Evolutionary conservation across 2,329 filamentous ascomycete species (phyloP).

Genomic region (Colletotrichum phormii): DNA sequence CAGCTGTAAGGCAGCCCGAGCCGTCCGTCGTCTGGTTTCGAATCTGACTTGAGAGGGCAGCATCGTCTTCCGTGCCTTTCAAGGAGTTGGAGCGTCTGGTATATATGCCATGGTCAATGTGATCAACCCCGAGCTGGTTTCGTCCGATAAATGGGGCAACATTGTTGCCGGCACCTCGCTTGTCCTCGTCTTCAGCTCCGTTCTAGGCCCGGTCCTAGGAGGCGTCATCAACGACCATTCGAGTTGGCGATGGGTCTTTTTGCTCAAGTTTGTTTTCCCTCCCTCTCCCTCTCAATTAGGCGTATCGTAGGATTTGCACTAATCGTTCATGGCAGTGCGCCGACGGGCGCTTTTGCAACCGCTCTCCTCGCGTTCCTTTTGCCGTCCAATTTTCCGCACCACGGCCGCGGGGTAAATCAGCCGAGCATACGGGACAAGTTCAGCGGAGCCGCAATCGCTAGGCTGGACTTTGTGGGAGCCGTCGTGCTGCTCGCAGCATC

Average conservation of each 20-base stretch:
- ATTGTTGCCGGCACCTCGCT: slow-evolving; percentile 49
- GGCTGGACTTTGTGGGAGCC: slow-evolving; percentile 40
- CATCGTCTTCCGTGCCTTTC: slow-evolving; percentile 51
- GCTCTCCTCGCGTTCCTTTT: slow-evolving; percentile 41
- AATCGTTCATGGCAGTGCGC: slow-evolving; percentile 41
- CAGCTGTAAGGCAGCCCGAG: slow-evolving; percentile 41
- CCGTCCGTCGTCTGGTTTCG: not conserved
- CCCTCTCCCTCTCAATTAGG: not conserved
- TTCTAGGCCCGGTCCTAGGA: slow-evolving; percentile 56
- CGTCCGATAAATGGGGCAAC: slow-evolving; percentile 45
- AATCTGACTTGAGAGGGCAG: slow-evolving; percentile 28
- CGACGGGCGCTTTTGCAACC: slow-evolving; percentile 43
- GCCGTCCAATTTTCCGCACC: slow-evolving; percentile 44
- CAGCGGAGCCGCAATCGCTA: slow-evolving; percentile 23
- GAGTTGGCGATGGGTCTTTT: slow-evolving; percentile 60
- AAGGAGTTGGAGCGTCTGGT: slow-evolving; percentile 60
- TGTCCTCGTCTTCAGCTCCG: slow-evolving; percentile 54
- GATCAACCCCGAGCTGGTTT: slow-evolving; percentile 50
- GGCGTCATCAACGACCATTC: slow-evolving; percentile 53
- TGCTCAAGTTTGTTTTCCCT: slow-evolving; percentile 52
- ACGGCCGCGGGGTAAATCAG: slow-evolving; percentile 32
- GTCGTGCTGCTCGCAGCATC: slow-evolving; percentile 53
- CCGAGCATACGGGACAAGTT: slow-evolving; percentile 38
- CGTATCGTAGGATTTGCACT: not conserved
- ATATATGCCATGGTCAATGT: slow-evolving; percentile 56